Percentiles rank a stretch among this genome's conserved stretches.
Conservation (phyloP, 352 stramenopile species). For the Globisporangium abappressorium region DNA sequence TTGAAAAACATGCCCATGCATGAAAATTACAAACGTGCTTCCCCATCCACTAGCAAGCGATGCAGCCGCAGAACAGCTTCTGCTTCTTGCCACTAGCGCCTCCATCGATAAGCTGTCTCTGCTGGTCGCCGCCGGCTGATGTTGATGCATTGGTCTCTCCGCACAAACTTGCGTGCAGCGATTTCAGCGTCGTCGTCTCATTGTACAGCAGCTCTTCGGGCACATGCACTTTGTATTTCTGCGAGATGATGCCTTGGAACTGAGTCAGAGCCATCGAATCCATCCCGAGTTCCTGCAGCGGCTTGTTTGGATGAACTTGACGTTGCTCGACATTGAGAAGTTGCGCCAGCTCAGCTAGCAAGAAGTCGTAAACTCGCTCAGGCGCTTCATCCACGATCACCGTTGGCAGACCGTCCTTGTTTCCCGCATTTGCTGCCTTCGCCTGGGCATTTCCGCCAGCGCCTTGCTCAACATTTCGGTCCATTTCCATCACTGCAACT, state of each 20-base stretch:
- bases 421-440: constrained; percentile 13
- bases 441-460: constrained; percentile 14
- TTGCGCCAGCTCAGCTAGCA: constrained; percentile 57
- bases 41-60: constrained; percentile 44
- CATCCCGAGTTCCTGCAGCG: constrained; percentile 82
- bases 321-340: constrained; percentile 49
- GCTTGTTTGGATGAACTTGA: constrained; percentile 47
- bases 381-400: constrained; percentile 53
- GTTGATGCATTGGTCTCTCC: constrained; percentile 27
- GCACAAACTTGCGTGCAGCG: constrained; percentile 74
- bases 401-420: constrained; percentile 30
- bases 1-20: constrained; percentile 2
- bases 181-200: constrained; percentile 81
- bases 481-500: constrained; percentile 26
- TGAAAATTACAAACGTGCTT: background rate
- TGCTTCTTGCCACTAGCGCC: constrained; percentile 27
- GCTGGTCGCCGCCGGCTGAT: constrained; percentile 15
- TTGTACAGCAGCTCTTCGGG: constrained; percentile 92
- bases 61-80: constrained; percentile 74
- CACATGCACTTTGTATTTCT: constrained; percentile 88
- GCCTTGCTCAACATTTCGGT: constrained; percentile 24
- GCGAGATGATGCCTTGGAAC: constrained; percentile 92
- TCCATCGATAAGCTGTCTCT: constrained; percentile 24
- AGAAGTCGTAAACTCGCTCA: constrained; percentile 52
- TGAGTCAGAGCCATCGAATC: constrained; percentile 95